These are phyloP conservation scores for Raphanus sativus DNA, from an alignment of 345 rosid species.

Conservation along the genomic window DNA sequence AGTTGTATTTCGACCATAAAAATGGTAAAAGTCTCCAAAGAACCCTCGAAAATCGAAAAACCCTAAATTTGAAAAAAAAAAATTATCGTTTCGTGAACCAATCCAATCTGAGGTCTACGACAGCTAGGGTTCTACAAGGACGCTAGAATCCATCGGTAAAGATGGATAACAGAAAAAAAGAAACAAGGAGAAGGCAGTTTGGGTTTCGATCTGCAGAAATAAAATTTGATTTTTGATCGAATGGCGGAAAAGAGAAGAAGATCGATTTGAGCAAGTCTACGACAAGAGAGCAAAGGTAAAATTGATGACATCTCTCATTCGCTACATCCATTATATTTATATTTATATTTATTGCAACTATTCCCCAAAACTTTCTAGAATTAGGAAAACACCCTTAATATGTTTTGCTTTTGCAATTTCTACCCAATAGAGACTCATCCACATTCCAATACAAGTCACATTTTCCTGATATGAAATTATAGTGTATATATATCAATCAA, in stretches of 20 bases:
- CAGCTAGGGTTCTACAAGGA: conserved; percentile 46
- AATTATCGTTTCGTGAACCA: conserved; percentile 18
- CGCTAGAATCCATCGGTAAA: conserved; percentile 25
- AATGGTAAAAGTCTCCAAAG: no score
- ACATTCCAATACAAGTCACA: no score
- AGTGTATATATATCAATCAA: no score
- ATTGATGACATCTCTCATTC: not conserved
- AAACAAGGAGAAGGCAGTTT: not conserved
- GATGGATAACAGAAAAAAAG: not conserved
- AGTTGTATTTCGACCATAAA: no score
- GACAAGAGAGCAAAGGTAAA: conserved; percentile 12
- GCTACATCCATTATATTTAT: no score
- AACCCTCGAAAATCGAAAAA: not conserved
- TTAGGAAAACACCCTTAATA: no score
- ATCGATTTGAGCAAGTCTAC: conserved; percentile 28
- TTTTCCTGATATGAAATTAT: no score
- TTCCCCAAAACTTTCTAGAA: no score
- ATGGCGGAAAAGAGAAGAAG: conserved; percentile 29
- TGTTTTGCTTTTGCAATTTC: no score
- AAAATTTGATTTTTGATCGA: conserved; percentile 30
- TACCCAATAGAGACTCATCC: no score
- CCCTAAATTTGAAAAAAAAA: conserved; percentile 3
- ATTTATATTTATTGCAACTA: no score
- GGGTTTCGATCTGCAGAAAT: conserved; percentile 39
- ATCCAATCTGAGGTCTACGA: conserved; percentile 13